Percentiles rank a stretch among this genome's conserved stretches.
Conservation (phyloP, 495 filamentous ascomycete genomes). For the Coniosporium apollinis region DNA sequence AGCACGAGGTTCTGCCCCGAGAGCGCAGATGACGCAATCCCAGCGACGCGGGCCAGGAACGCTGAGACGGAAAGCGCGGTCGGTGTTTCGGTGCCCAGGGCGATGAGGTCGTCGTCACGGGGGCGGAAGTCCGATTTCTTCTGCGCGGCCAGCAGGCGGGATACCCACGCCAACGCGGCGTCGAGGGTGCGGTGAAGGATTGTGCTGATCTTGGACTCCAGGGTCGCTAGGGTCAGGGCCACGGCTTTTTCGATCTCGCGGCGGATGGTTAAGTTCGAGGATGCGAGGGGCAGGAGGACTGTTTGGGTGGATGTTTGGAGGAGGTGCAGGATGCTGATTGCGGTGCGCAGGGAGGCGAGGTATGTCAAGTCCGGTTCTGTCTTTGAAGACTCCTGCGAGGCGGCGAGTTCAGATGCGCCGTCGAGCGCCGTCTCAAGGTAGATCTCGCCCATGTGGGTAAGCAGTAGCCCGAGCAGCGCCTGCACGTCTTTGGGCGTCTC, state of each 20-base stretch:
- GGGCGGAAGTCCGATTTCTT: constrained; percentile 89
- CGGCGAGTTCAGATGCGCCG: constrained; percentile 58
- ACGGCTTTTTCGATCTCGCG: constrained; percentile 81
- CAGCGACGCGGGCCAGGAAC: constrained; percentile 54
- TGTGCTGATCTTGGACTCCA: constrained; percentile 77
- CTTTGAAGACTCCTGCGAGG: constrained; percentile 58
- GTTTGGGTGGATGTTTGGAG: constrained; percentile 83
- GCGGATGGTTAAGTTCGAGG: constrained; percentile 73
- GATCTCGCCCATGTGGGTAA: constrained; percentile 79
- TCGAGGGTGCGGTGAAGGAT: constrained; percentile 80
- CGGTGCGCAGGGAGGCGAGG: constrained; percentile 56
- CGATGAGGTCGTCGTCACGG: constrained; percentile 56
- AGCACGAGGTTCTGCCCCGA: constrained; percentile 55
- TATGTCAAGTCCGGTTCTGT: constrained; percentile 80
- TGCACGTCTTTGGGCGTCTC: constrained; percentile 91
- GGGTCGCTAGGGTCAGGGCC: constrained; percentile 48
- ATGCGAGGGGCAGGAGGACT: constrained; percentile 75
- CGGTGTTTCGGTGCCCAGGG: constrained; percentile 69
- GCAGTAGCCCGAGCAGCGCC: constrained; percentile 67
- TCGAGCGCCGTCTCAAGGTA: constrained; percentile 92
- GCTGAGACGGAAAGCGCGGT: constrained; percentile 63
- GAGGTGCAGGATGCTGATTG: constrained; percentile 78
- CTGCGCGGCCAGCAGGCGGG: constrained; percentile 57
- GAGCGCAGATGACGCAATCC: constrained; percentile 44
- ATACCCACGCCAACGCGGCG: constrained; percentile 61